phyloP scores from a whole-genome alignment of 2,329 filamentous ascomycete species.

The Diaporthe sp. region DNA sequence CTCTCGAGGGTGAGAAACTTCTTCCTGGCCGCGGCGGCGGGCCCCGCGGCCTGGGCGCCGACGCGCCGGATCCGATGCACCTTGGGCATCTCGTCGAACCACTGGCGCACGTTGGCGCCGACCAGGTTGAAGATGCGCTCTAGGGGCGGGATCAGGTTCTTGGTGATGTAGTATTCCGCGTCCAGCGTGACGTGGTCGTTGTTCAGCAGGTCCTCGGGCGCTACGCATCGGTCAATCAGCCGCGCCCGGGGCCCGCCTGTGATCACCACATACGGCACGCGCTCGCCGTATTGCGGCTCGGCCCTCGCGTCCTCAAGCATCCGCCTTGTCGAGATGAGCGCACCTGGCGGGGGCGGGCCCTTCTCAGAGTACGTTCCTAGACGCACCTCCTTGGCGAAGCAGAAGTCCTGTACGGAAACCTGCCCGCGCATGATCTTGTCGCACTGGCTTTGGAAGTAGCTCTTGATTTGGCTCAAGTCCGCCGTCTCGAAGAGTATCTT shows the following conservation, averaged over 20 bases:
- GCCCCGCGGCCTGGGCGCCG: conserved; percentile 45
- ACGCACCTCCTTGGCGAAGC: conserved; percentile 92
- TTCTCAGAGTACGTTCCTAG: conserved; percentile 88
- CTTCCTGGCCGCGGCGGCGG: conserved; percentile 44
- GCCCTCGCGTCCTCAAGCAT: conserved; percentile 89
- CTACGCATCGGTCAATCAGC: conserved; percentile 89
- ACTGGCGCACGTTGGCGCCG: conserved; percentile 87
- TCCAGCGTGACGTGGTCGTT: conserved; percentile 86
- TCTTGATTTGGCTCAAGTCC: conserved; percentile 89
- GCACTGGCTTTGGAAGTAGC: conserved; percentile 91
- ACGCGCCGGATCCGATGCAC: conserved; percentile 78
- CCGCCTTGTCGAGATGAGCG: conserved; percentile 84
- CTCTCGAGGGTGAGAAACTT: conserved; percentile 89
- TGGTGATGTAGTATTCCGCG: conserved; percentile 95
- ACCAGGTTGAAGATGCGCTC: conserved; percentile 98
- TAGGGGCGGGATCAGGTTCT: conserved; percentile 93
- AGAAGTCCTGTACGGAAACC: conserved; percentile 94
- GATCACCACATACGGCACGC: conserved; percentile 93
- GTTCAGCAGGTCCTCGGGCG: conserved; percentile 83
- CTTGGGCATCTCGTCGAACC: conserved; percentile 98
- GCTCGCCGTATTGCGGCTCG: conserved; percentile 94
- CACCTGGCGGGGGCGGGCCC: conserved; percentile 84
- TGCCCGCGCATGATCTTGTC: conserved; percentile 90
- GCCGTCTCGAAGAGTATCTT: conserved; percentile 90
- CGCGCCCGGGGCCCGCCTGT: conserved; percentile 87